These are phyloP conservation scores for Candida loeiensis DNA, from an alignment of 805 yeast species.

Conservation along the genomic window DNA sequence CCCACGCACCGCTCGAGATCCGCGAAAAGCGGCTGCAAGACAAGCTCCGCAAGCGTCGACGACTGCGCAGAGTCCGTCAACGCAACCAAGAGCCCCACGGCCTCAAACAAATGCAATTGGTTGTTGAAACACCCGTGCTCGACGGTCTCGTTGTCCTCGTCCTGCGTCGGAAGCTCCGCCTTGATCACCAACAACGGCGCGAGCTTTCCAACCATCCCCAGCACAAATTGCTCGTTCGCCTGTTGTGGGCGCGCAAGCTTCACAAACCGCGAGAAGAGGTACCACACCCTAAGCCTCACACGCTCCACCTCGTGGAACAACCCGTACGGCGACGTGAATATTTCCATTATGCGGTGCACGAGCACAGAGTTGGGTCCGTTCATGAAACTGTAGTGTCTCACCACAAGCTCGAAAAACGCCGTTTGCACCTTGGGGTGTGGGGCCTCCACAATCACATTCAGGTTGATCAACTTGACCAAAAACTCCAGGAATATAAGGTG, in stretches of 20 bases:
- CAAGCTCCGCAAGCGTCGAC: constrained; percentile 39
- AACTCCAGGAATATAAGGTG: constrained; percentile 58
- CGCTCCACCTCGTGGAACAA: constrained; percentile 69
- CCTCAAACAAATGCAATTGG: constrained; percentile 81
- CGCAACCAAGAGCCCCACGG: constrained; percentile 73
- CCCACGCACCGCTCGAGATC: constrained; percentile 63
- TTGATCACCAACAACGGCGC: constrained; percentile 62
- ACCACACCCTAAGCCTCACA: constrained; percentile 87
- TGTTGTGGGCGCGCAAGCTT: constrained; percentile 66
- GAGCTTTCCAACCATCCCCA: constrained; percentile 56
- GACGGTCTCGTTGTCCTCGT: constrained; percentile 52
- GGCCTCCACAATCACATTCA: constrained; percentile 43
- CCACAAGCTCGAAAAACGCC: constrained; percentile 77
- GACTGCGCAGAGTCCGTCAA: constrained; percentile 18
- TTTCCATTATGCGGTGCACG: constrained; percentile 61
- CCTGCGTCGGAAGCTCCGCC: constrained; percentile 51
- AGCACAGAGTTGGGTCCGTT: constrained; percentile 43
- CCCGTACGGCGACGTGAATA: constrained; percentile 79
- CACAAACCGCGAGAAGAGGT: constrained; percentile 76
- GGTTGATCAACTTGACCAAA: constrained; percentile 51
- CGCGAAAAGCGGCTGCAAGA: constrained; percentile 72
- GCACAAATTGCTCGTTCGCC: constrained; percentile 47
- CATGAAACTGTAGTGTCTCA: constrained; percentile 70
- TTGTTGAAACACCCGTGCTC: constrained; percentile 61
- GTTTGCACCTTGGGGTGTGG: constrained; percentile 82